Percentiles rank a stretch among this genome's conserved stretches.
These are phyloP conservation scores for Cladorrhinum samala DNA, from an alignment of 495 filamentous ascomycete genomes.

Conservation along the genomic window DNA sequence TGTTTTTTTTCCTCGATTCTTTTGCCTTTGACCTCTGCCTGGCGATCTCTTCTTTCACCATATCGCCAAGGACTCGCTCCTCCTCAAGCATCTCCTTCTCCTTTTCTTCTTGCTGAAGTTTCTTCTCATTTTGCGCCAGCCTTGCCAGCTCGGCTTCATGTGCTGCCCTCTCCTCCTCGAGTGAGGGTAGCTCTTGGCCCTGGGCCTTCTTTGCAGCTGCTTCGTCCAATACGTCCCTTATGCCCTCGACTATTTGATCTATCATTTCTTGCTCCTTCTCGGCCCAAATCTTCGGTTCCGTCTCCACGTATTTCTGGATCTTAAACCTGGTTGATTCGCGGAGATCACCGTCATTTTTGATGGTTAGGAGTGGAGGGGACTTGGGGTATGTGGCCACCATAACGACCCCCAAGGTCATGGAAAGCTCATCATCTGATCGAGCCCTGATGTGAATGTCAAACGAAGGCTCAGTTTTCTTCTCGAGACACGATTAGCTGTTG, in stretches of 20 bases:
- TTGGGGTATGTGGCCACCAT: conserved; percentile 92
- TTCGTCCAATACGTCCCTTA: conserved; percentile 85
- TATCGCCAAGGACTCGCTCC: conserved; percentile 64
- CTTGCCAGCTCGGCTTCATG: conserved; percentile 48
- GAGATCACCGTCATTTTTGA: conserved; percentile 58
- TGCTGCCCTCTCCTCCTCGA: conserved; percentile 82
- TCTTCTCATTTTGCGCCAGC: conserved; percentile 42
- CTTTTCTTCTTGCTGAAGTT: conserved; percentile 43
- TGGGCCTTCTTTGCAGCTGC: conserved; percentile 67
- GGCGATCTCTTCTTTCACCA: conserved; percentile 70
- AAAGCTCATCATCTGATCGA: conserved; percentile 58
- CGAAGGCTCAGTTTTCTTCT: conserved; percentile 68
- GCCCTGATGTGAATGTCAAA: conserved; percentile 76
- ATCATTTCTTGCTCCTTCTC: conserved; percentile 70
- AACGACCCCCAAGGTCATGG: conserved; percentile 59
- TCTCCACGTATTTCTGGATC: conserved; percentile 62
- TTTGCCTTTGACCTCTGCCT: conserved; percentile 55
- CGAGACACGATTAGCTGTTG: conserved; percentile 17
- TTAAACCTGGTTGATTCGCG: conserved; percentile 58
- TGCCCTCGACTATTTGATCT: conserved; percentile 70
- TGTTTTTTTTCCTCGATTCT: conserved; percentile 45
- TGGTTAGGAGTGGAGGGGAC: conserved; percentile 63
- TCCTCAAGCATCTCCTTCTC: conserved; percentile 62
- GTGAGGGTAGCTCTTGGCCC: conserved; percentile 68
- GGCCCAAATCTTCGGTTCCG: conserved; percentile 60